Conservation (phyloP, 208 protist genomes). For the Crithidia brevicula region DNA sequence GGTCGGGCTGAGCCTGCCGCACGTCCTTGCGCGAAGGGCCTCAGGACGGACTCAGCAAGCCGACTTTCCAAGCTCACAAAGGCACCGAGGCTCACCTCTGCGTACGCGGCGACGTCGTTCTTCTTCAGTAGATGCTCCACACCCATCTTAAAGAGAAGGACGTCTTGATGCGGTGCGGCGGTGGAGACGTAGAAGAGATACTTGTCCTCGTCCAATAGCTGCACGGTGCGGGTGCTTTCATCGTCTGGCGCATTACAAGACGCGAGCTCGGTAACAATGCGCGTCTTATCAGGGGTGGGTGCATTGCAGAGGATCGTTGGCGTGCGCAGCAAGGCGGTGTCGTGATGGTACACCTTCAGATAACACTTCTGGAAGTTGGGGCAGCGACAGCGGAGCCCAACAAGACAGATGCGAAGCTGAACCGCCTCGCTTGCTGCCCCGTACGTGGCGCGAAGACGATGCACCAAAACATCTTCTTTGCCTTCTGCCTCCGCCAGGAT, state of each 20-base stretch:
- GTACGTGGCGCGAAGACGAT: not conserved
- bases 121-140: slow-evolving; percentile 13
- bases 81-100: slow-evolving; percentile 21
- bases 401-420: slow-evolving; percentile 16
- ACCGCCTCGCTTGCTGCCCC: not conserved
- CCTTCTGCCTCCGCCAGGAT: slow-evolving; percentile 11
- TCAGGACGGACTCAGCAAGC: slow-evolving; percentile 6
- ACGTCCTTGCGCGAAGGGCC: not conserved
- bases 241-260: not conserved
- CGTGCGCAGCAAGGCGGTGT: slow-evolving; percentile 14
- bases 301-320: slow-evolving; percentile 1
- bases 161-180: slow-evolving; percentile 8
- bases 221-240: not conserved
- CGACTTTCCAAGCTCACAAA: slow-evolving; percentile 20
- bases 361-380: not conserved
- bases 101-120: slow-evolving; percentile 25
- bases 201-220: slow-evolving; percentile 20
- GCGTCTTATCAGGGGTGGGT: too few species aligned
- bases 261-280: not conserved
- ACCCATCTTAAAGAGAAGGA: slow-evolving; percentile 15
- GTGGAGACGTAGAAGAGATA: slow-evolving; percentile 16
- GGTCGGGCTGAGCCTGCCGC: not conserved
- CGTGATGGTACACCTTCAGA: slow-evolving; percentile 21
- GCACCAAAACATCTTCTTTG: slow-evolving; percentile 2
- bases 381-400: not conserved